Percentiles rank a stretch among this genome's conserved stretches.
These are phyloP conservation scores for Eutrema japonicum DNA, from an alignment of 345 rosid genomes.

Conservation along the genomic window DNA sequence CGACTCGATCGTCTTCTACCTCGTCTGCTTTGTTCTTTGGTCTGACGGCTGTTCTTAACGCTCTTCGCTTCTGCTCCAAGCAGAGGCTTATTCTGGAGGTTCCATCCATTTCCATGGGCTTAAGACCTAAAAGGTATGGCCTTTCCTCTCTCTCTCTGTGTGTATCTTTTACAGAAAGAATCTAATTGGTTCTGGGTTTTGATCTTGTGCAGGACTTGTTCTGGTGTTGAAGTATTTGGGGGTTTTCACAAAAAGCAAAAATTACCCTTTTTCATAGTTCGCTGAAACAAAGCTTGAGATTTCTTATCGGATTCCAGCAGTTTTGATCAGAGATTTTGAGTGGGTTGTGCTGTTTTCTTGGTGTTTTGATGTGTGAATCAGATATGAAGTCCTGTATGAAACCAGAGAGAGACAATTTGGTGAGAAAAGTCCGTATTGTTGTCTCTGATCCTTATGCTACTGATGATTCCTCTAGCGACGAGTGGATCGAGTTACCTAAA, in stretches of 20 bases:
- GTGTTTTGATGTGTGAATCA: constrained; percentile 34
- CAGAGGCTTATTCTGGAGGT: constrained; percentile 59
- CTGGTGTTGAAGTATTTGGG: constrained; percentile 70
- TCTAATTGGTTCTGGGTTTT: constrained; percentile 16
- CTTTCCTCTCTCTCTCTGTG: neutral
- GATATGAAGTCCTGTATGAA: constrained; percentile 33
- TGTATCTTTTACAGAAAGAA: constrained; percentile 11
- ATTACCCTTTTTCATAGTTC: constrained; percentile 51
- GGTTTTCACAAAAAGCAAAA: constrained; percentile 67
- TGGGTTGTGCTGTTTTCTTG: constrained; percentile 13
- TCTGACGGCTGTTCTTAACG: constrained; percentile 37
- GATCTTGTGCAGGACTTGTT: constrained; percentile 65
- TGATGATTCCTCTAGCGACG: constrained; percentile 80
- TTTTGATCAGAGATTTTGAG: constrained; percentile 31
- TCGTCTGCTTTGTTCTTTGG: constrained; percentile 26
- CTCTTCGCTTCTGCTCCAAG: constrained; percentile 62
- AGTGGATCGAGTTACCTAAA: constrained; percentile 43
- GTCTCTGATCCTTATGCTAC: constrained; percentile 82
- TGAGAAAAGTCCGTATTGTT: constrained; percentile 66
- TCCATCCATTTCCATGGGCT: constrained; percentile 83
- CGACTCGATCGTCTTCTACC: constrained; percentile 28
- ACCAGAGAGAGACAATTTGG: constrained; percentile 1
- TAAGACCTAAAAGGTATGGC: constrained; percentile 67
- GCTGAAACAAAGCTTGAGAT: constrained; percentile 40
- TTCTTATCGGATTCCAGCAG: constrained; percentile 49